Percentiles rank a stretch among this genome's conserved stretches.
These are phyloP conservation scores for Forsythia viridissima DNA, from an alignment of 257 asterid species.

Conservation along the genomic window DNA sequence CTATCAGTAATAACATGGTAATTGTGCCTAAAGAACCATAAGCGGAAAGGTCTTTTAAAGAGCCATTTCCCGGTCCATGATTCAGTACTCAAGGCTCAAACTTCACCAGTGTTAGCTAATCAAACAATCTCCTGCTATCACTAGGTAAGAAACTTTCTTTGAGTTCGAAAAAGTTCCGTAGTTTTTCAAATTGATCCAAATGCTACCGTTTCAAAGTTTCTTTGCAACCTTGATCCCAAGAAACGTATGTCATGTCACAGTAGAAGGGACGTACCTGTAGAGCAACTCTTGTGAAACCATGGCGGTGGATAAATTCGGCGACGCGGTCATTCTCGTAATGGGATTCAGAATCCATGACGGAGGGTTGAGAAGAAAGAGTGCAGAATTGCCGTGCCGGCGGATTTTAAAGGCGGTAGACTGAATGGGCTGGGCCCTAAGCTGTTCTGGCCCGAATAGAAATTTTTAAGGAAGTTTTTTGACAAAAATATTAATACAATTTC, in stretches of 20 bases:
- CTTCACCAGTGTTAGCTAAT: neutral
- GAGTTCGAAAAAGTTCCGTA: neutral
- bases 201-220: neutral
- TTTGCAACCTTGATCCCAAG: neutral
- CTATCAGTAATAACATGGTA: neutral
- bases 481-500: too few relatives aligned
- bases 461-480: too few relatives aligned
- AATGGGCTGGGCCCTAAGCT: neutral
- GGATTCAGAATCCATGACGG: constrained; percentile 64
- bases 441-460: neutral
- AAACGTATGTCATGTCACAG: neutral
- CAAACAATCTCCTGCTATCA: neutral
- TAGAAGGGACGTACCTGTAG: constrained; percentile 50
- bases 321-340: constrained; percentile 65
- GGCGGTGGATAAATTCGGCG: constrained; percentile 58
- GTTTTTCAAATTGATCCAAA: neutral
- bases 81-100: neutral
- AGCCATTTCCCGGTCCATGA: too few relatives aligned
- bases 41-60: neutral
- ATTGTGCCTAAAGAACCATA: neutral
- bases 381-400: neutral
- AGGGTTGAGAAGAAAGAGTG: neutral
- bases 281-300: constrained; percentile 63
- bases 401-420: neutral
- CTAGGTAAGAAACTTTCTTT: neutral